A percentile compares a stretch with the other conserved stretches of the same genome.
Evolutionary conservation across 2,329 filamentous ascomycete species (phyloP).

Genomic region (Fonsecaea erecta): DNA sequence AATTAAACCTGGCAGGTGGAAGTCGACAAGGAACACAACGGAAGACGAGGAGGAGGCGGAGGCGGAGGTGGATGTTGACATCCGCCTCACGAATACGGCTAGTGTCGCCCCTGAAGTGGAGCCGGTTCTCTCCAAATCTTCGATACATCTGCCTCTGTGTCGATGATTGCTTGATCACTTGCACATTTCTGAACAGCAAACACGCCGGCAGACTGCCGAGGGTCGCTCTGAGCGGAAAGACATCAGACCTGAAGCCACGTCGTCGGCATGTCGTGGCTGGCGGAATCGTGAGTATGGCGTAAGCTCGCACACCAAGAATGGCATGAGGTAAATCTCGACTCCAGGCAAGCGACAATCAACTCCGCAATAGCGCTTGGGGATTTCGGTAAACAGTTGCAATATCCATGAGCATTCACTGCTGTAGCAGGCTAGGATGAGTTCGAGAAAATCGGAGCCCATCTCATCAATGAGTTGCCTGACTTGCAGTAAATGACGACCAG

Average conservation of each 20-base stretch:
- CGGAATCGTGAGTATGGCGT: not conserved
- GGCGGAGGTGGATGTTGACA: not conserved
- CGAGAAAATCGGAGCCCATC: not conserved
- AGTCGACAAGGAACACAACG: not conserved
- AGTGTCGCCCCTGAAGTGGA: not conserved
- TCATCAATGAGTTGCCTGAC: not conserved
- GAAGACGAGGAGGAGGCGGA: not conserved
- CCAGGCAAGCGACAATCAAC: too few relatives aligned
- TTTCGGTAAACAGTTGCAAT: not conserved
- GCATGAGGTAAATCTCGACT: too few relatives aligned
- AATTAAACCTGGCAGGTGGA: not conserved
- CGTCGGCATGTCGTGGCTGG: not conserved
- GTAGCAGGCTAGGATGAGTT: too few relatives aligned
- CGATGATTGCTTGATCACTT: not conserved
- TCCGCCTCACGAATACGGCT: not conserved
- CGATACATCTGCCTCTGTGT: not conserved
- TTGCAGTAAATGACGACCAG: not conserved
- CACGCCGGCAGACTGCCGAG: not conserved
- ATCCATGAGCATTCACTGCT: not conserved
- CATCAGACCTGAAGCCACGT: not conserved
- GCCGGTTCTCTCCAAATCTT: not conserved
- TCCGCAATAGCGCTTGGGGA: too few relatives aligned
- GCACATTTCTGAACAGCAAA: not conserved
- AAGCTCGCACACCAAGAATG: not conserved
- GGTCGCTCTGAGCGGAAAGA: not conserved